Conservation (phyloP, 2,329 filamentous ascomycete genomes). For the Colletotrichum australisinense region DNA sequence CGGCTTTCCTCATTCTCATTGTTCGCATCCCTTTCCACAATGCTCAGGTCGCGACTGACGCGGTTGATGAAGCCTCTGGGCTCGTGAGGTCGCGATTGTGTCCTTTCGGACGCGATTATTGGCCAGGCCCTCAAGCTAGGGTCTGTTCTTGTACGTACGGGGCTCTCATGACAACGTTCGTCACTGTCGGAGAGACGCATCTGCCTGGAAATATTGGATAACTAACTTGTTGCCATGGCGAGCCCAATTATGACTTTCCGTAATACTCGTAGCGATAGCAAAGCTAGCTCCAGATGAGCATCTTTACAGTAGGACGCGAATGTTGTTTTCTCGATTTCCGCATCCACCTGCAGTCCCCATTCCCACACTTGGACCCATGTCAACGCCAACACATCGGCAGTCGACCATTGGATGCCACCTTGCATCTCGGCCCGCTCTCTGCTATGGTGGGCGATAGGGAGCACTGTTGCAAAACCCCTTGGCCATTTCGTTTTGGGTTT, state of each 20-base stretch:
- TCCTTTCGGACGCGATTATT: conserved; percentile 9
- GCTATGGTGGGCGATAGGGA: no score
- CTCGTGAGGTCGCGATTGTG: background rate
- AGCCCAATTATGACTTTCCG: background rate
- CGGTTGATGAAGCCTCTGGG: background rate
- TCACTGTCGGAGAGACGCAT: background rate
- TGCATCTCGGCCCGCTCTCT: conserved; percentile 10
- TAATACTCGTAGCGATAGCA: background rate
- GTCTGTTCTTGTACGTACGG: background rate
- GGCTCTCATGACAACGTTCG: background rate
- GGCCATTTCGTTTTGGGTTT: no score
- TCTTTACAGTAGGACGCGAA: background rate
- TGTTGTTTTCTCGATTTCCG: background rate
- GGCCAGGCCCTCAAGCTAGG: background rate
- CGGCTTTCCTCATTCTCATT: background rate
- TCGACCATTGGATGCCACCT: background rate
- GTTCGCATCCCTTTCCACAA: background rate
- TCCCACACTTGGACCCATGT: background rate
- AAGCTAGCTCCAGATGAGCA: background rate
- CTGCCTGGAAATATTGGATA: background rate
- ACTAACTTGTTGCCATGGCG: no score
- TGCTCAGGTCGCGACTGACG: conserved; percentile 1
- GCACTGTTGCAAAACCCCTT: no score
- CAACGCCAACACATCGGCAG: background rate
- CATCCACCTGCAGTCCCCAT: background rate